Evolutionary conservation across 352 stramenopile species (phyloP).

Genomic region (Phytophthora ramorum): DNA sequence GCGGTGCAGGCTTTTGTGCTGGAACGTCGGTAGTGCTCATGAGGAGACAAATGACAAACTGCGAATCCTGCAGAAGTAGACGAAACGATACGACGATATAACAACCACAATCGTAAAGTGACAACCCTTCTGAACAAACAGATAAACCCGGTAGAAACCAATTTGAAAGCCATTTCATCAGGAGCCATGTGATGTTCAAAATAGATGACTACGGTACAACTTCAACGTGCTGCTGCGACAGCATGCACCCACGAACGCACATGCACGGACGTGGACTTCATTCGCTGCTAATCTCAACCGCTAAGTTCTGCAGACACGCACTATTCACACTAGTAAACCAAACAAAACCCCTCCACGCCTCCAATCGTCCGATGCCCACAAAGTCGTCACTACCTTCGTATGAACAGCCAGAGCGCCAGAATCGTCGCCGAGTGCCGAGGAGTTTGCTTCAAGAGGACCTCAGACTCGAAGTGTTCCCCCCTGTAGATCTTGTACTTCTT

Average conservation of each 20-base stretch:
- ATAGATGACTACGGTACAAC: conserved; percentile 6
- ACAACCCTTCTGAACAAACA: conserved; percentile 5
- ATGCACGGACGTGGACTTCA: neutral
- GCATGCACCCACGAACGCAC: conserved; percentile 10
- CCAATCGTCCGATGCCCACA: too few species aligned
- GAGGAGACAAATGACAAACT: conserved; percentile 28
- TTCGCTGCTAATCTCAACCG: neutral
- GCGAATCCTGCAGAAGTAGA: neutral
- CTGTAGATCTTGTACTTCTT: conserved; percentile 6
- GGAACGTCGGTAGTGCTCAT: conserved; percentile 19
- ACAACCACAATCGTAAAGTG: conserved; percentile 5
- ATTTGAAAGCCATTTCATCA: neutral
- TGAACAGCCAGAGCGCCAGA: too few species aligned
- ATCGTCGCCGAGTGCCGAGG: too few species aligned
- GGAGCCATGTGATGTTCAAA: neutral
- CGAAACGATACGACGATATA: conserved; percentile 9
- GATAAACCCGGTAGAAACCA: neutral
- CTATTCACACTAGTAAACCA: too few species aligned
- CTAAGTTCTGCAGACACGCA: too few species aligned
- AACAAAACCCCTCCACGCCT: too few species aligned
- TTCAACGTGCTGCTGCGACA: conserved; percentile 23
- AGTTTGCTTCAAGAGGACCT: too few species aligned
- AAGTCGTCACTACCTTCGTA: too few species aligned
- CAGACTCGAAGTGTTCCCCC: neutral
- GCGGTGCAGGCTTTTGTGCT: conserved; percentile 15